Conservation (phyloP, 352 stramenopile species). For the Pythium oligandrum region DNA sequence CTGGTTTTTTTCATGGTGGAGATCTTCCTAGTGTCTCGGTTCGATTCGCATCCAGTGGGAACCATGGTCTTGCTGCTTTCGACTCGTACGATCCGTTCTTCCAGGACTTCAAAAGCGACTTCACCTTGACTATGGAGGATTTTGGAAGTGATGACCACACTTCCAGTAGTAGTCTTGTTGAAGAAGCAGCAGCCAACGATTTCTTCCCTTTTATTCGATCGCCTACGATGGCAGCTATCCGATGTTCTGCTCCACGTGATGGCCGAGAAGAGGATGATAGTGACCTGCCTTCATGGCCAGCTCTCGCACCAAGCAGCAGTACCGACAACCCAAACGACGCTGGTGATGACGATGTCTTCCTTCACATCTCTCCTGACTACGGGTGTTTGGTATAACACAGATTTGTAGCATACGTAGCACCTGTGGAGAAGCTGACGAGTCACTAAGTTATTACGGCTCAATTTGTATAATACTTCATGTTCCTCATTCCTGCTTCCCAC, state of each 20-base stretch:
- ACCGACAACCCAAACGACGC: constrained; percentile 1
- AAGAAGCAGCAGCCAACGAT: constrained; percentile 11
- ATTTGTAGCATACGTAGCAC: too few species aligned
- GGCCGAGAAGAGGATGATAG: constrained; percentile 1
- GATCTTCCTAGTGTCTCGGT: constrained; percentile 20
- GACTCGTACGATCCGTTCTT: constrained; percentile 41
- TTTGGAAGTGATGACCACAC: constrained; percentile 21
- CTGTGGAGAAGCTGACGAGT: neutral
- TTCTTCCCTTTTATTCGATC: constrained; percentile 21
- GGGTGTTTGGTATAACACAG: constrained; percentile 62
- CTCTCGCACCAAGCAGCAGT: too few species aligned
- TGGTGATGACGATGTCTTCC: constrained; percentile 72
- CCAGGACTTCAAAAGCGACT: constrained; percentile 36
- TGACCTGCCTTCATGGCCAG: neutral
- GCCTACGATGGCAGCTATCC: constrained; percentile 23
- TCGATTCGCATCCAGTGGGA: constrained; percentile 11
- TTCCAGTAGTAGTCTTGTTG: neutral
- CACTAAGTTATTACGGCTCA: constrained; percentile 2
- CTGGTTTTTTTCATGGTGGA: neutral
- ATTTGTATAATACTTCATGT: constrained; percentile 16
- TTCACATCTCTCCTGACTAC: constrained; percentile 82
- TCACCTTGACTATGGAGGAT: constrained; percentile 40
- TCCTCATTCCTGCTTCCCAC: constrained; percentile 4
- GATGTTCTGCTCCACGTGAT: constrained; percentile 3
- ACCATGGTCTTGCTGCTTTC: constrained; percentile 17